A percentile compares a stretch with the other conserved stretches of the same genome.
Conservation (phyloP, 2,329 filamentous ascomycete species). For the Aspergillus versicolor region DNA sequence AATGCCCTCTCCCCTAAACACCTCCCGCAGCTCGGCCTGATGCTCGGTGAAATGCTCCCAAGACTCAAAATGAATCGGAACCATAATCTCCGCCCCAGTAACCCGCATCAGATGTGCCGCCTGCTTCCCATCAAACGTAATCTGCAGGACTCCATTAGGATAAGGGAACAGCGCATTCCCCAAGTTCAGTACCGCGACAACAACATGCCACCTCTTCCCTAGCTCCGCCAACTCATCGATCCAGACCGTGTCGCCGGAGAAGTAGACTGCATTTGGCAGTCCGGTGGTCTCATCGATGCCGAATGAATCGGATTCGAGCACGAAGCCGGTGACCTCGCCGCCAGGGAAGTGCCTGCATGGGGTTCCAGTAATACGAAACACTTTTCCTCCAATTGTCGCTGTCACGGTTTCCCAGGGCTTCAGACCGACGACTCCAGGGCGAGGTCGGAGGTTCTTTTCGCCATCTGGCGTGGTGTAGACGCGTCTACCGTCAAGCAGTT, state of each 20-base stretch:
- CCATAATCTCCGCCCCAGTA: constrained; percentile 40
- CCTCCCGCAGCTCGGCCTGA: constrained; percentile 26
- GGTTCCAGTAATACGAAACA: constrained; percentile 42
- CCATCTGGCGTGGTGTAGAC: constrained; percentile 48
- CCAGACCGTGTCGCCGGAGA: constrained; percentile 33
- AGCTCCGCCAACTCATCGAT: constrained; percentile 39
- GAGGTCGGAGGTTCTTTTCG: constrained; percentile 40
- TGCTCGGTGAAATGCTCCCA: constrained; percentile 47
- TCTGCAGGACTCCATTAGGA: constrained; percentile 32
- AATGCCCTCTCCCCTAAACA: constrained; percentile 27
- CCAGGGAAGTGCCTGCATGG: constrained; percentile 46
- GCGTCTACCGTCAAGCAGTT: constrained; percentile 43
- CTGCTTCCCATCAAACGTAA: constrained; percentile 48
- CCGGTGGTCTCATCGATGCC: constrained; percentile 32
- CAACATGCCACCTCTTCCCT: constrained; percentile 34
- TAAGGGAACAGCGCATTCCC: constrained; percentile 26
- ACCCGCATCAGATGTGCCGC: constrained; percentile 40
- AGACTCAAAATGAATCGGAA: constrained; percentile 49
- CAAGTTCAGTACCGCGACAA: constrained; percentile 41
- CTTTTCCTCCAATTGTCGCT: constrained; percentile 29
- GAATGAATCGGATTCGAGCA: constrained; percentile 38
- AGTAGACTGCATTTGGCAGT: constrained; percentile 46
- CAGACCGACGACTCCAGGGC: constrained; percentile 37
- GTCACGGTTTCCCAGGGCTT: constrained; percentile 38
- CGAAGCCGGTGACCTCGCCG: constrained; percentile 46